phyloP scores from a whole-genome alignment of 2,329 filamentous ascomycete genomes.

The Ceratocystis diversiconidia region DNA sequence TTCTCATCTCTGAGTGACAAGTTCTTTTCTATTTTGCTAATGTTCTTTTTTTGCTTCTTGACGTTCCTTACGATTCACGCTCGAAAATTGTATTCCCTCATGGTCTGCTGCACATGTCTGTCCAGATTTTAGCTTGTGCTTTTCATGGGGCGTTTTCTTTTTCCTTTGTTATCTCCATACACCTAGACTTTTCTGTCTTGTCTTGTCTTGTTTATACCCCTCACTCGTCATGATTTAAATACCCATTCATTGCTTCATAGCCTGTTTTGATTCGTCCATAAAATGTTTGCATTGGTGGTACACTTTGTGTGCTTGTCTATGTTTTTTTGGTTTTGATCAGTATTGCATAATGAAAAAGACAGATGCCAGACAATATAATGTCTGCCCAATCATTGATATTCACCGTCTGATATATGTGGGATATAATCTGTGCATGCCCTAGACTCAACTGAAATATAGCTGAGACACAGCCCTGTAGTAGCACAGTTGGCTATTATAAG shows the following conservation, averaged over 20 bases:
- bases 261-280: not conserved
- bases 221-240: not conserved
- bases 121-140: not conserved
- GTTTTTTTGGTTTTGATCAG: not conserved
- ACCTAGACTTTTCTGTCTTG: not conserved
- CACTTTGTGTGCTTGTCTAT: not conserved
- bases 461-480: not conserved
- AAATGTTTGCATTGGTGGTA: not conserved
- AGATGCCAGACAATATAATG: not conserved
- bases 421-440: not conserved
- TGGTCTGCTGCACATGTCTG: not conserved
- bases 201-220: slow-evolving; percentile 5
- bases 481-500: not conserved
- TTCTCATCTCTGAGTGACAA: not conserved
- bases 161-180: not conserved
- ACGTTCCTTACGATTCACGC: not conserved
- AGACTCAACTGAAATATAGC: slow-evolving; percentile 1
- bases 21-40: not conserved
- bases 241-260: not conserved
- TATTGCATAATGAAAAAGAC: not conserved
- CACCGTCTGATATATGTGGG: not conserved
- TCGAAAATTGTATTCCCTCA: not conserved
- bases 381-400: slow-evolving; percentile 3
- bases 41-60: not conserved
- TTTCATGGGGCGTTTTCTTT: not conserved